Evolutionary conservation across 1,284 basidiomycete species (phyloP).

Genomic region (Apiotrichum sp.): DNA sequence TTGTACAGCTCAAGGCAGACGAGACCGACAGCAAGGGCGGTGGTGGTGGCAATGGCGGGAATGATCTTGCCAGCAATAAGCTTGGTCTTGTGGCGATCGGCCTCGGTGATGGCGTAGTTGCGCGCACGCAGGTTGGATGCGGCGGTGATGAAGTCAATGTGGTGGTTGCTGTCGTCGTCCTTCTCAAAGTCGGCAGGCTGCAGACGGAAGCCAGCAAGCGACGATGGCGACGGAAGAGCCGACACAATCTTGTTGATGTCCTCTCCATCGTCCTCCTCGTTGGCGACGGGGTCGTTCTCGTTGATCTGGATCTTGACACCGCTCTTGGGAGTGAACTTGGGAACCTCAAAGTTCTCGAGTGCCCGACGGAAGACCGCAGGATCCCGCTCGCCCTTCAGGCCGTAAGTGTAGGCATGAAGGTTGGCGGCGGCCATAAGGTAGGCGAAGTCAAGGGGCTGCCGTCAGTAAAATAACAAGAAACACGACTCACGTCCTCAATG

Average conservation of each 20-base stretch:
- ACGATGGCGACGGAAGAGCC: conserved; percentile 76
- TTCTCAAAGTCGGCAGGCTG: conserved; percentile 98
- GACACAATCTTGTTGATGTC: conserved; percentile 58
- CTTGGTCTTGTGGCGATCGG: conserved; percentile 92
- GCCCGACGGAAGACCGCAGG: conserved; percentile 74
- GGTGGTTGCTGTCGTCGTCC: conserved; percentile 96
- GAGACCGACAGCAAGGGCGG: conserved; percentile 86
- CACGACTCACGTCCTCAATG: conserved; percentile 65
- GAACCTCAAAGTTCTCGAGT: conserved; percentile 76
- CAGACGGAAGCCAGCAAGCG: conserved; percentile 88
- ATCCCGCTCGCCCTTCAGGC: conserved; percentile 84
- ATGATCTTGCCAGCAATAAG: conserved; percentile 99
- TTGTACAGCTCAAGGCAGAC: conserved; percentile 98
- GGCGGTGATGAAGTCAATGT: conserved; percentile 99
- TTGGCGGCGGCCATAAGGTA: conserved; percentile 94
- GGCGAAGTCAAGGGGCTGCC: conserved; percentile 73
- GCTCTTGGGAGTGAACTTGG: conserved; percentile 87
- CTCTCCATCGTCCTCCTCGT: conserved; percentile 53
- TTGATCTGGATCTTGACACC: conserved; percentile 92
- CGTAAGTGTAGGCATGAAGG: conserved; percentile 97
- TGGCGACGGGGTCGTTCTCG: conserved; percentile 77
- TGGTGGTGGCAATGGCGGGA: conserved; percentile 98
- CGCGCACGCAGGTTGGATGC: conserved; percentile 93
- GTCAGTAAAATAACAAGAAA: conserved; percentile 10
- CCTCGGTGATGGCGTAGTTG: conserved; percentile 87